Base-by-base conservation (phyloP, 2,329 filamentous ascomycete species). In the Fusarium sp. region DNA sequence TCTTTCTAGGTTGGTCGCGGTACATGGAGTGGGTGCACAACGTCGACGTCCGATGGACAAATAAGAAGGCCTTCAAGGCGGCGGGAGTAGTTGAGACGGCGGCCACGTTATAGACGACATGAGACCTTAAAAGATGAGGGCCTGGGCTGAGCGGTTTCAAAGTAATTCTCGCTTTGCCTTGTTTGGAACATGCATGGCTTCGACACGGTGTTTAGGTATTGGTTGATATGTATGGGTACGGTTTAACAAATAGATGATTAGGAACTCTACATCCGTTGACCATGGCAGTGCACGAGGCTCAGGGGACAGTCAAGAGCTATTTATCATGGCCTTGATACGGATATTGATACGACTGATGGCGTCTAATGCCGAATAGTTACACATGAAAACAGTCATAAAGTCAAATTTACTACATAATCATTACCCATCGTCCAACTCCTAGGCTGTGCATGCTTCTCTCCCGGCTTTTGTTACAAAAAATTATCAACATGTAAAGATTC, bases 21-120 rank as follows among this genome's bases (percentile, higher is more conserved):
- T 97, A 95, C 81, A 98, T 98, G 95, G 91, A 94, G 82, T 98
- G 95, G 95, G 92, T 93, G 82, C 96, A 98, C 81, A 83, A 88
- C 69, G 92, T 97, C 65, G 93, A 97, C 70, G 87, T 98, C 50
- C 83, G 82, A 72, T 89, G 87, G 84, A 90, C 90, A 66, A 92
- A 87, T 81, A 91, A 92, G 79, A 87, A 85, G 71, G 81, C 86
- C 0, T 93, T 93, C 83, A 90, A 89, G 78, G 88, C 85, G n/a
- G 85, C 87, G 2, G 93, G 93, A 31, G 89, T 87, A 10, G 85
- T 89, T n/a, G 89, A 89, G 77, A 91, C 90, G 9, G 89, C 89
- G 27, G 83, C 87, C 59, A 87, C 87, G 37, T 83, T 90, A 83
- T 89, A 83, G 73, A 72, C 61, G 47, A 50, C 27, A 38, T 40